Percentiles rank a stretch among this genome's conserved stretches.
These are phyloP conservation scores for Irpex rosettiformis DNA, from an alignment of 1,284 basidiomycete species.

Conservation along the genomic window DNA sequence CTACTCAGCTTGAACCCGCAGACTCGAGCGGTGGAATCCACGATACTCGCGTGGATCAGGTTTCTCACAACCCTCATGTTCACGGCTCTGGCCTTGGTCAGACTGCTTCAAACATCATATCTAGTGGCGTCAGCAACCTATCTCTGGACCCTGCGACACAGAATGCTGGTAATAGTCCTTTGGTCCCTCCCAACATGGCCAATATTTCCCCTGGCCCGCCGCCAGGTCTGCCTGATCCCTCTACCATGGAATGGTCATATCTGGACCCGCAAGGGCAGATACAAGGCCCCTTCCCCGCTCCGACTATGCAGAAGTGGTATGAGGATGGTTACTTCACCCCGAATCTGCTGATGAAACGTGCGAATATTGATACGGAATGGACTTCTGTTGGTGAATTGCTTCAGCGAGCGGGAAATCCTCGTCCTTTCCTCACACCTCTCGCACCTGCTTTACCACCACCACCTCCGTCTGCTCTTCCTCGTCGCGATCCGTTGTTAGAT, in stretches of 20 bases:
- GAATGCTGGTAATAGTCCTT: neutral
- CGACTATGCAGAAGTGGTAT: conserved; percentile 96
- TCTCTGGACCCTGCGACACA: conserved; percentile 7
- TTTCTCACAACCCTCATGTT: conserved; percentile 7
- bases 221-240: conserved; percentile 54
- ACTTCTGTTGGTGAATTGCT: conserved; percentile 57
- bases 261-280: conserved; percentile 86
- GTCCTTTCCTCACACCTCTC: conserved; percentile 61
- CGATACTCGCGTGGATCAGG: conserved; percentile 15
- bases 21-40: neutral
- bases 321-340: conserved; percentile 89
- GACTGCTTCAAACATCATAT: neutral
- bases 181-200: neutral
- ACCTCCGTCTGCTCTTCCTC: conserved; percentile 42
- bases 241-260: conserved; percentile 85
- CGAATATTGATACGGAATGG: conserved; percentile 63
- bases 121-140: conserved; percentile 4
- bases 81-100: conserved; percentile 4
- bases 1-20: neutral
- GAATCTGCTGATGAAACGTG: conserved; percentile 83
- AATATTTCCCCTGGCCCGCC: conserved; percentile 22
- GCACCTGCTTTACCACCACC: conserved; percentile 35
- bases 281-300: conserved; percentile 91
- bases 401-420: conserved; percentile 46
- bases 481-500: conserved; percentile 42